Evolutionary conservation across 2,329 filamentous ascomycete genomes (phyloP), one percentile per base, ranked within the genome.

Genomic region (Aspergillus brunneoviolaceus): DNA sequence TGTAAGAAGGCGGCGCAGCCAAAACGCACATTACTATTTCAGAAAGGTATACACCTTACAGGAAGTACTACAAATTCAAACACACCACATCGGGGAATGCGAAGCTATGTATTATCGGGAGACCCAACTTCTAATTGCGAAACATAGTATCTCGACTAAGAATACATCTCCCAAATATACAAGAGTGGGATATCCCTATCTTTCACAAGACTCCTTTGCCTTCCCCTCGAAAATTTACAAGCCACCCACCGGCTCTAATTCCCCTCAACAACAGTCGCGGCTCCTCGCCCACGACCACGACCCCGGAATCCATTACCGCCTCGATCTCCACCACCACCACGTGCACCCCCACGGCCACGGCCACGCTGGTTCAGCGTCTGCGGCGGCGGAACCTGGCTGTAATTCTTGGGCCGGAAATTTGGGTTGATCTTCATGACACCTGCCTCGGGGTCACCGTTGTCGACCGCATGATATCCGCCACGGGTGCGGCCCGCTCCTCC

Each of bases 401-500:
- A 84, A 68, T 76, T 79, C 64, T 84, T 81, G 4, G 84, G 82
- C 29, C 79, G 77, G 74, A 87, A 87, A 54, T 80, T 78, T 1
- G 82, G 82, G 68, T 86, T 86, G 67, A 83, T 80, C 58, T 77
- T 72, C 16, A 86, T 69, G 2, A 87, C 75, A n/a, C 83, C 84
- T 29, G 81, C 80, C 6, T 77, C 73, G 4, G 82, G 80, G 65
- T 85, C 81, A 23, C n/a, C 31, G 63, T 79, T 82, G 66, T 87
- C 77, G 33, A 80, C 66, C 12, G 72, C 62, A 19, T 69, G 63
- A 64, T 80, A 80, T 4, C 76, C 76, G 52, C 71, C 72, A 33
- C 76, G 72, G 50, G 63, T 69, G 35, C 67, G 65, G 7, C 65
- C 65, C 51, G 59, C 55, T 21, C 69, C 69, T 49, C 74, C 73